Evolutionary conservation across 768 basidiomycete genomes (phyloP).

Genomic region (Amanita thiersii): DNA sequence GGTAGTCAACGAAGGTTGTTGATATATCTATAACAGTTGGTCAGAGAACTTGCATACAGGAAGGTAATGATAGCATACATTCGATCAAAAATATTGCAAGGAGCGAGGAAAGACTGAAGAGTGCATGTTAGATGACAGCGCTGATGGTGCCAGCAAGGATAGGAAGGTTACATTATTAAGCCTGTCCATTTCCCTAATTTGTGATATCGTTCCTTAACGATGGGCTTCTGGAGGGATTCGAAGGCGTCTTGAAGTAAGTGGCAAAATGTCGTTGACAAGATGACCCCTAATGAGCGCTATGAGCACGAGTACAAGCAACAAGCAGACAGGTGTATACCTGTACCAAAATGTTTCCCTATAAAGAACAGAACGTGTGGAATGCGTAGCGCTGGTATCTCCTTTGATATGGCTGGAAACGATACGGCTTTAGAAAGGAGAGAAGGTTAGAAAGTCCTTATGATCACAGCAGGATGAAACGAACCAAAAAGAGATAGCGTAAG

Average conservation of each 20-base stretch:
- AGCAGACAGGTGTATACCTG: slow-evolving; percentile 30
- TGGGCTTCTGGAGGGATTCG: slow-evolving; percentile 40
- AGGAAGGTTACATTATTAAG: slow-evolving; percentile 62
- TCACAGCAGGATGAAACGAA: slow-evolving; percentile 18
- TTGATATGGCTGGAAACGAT: slow-evolving; percentile 64
- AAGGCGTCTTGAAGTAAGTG: slow-evolving; percentile 78
- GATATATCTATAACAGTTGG: slow-evolving; percentile 46
- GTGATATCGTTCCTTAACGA: slow-evolving; percentile 37
- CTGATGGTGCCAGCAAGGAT: not conserved
- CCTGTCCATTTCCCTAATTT: slow-evolving; percentile 54
- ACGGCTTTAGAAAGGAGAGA: slow-evolving; percentile 50
- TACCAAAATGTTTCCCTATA: slow-evolving; percentile 84
- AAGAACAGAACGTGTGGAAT: slow-evolving; percentile 71
- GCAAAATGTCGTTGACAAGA: slow-evolving; percentile 75
- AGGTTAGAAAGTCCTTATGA: slow-evolving; percentile 3
- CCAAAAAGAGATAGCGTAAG: slow-evolving; percentile 59
- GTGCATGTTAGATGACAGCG: not conserved
- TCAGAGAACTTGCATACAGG: not conserved
- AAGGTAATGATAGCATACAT: slow-evolving; percentile 39
- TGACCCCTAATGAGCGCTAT: slow-evolving; percentile 44
- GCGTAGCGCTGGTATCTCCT: slow-evolving; percentile 39
- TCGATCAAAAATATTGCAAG: slow-evolving; percentile 72
- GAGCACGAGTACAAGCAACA: not conserved
- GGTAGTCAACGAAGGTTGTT: slow-evolving; percentile 64
- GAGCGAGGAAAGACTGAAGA: slow-evolving; percentile 49